Base-by-base conservation (phyloP, 2,329 filamentous ascomycete species). In the Alternaria sp. region DNA sequence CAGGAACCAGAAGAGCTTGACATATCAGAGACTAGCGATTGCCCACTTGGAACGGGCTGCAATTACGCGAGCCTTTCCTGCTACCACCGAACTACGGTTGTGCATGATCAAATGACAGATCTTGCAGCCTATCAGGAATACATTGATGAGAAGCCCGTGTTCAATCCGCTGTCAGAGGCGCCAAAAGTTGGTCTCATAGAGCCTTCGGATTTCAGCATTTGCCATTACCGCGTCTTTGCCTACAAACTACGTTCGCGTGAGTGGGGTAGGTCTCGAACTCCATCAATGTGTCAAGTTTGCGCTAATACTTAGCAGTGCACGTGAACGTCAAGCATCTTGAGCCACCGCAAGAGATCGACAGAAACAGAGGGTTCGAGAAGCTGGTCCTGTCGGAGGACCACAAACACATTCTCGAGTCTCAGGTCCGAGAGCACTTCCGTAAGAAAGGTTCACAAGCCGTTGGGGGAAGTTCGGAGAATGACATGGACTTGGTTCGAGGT, bases 11-110 rank as follows among this genome's bases (percentile, higher is more conserved):
- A 44, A 21, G 18, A 44, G 18, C 18, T 44, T 3, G 41, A 44
- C 4, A 0, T 44, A 2, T 44, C 41, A 4, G 41, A 44, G 18
- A 44, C 41, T 1, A 44, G 41, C 11, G 10, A 44, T 21, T 44
- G 41, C 18, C 6, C 1, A 1, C 5, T 2, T 0, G 41, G 41
- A 11, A 21, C 0, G 20, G 11, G 2, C 0, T 20, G 41, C 4
- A 21, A 3, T 0, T 44, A 21, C 11, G 3, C 5, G 0, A 3
- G 41, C 11, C 0, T 21, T 12, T 14, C 41, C 18, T 44, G 41
- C 11, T 21, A 12, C 2, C 41, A 44, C 3, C 41, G 41, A 1
- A 20, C 5, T 12, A 0, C n/a, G 1, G 6, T 44, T 3, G 41
- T 44, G 11, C 41, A 44, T 12, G 41, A 44, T 44, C 41, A 44